phyloP scores from a whole-genome alignment of 2,329 filamentous ascomycete species.

The Xylariales sp. region DNA sequence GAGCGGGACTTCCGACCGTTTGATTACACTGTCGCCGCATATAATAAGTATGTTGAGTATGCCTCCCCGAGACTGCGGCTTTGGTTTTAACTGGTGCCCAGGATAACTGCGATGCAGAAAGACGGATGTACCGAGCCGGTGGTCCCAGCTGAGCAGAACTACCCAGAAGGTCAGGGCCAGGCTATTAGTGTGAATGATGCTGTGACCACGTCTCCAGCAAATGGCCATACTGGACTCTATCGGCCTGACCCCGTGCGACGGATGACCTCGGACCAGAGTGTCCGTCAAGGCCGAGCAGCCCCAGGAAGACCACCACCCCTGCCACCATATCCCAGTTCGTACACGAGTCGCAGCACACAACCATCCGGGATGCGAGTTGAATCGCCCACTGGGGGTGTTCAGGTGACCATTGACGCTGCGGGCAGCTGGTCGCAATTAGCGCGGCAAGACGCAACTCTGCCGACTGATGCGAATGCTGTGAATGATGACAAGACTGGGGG shows the following conservation, averaged over 20 bases:
- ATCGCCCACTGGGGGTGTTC: constrained; percentile 77
- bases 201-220: constrained; percentile 5
- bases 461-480: constrained; percentile 56
- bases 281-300: neutral
- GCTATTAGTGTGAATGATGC: constrained; percentile 11
- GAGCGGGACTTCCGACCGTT: constrained; percentile 92
- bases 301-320: constrained; percentile 18
- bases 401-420: constrained; percentile 84
- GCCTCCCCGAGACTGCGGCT: too few species aligned
- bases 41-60: constrained; percentile 68
- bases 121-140: constrained; percentile 11
- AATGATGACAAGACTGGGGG: constrained; percentile 49
- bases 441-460: constrained; percentile 73
- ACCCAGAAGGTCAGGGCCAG: too few species aligned
- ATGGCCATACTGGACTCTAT: constrained; percentile 7
- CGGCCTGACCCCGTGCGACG: constrained; percentile 6
- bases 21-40: constrained; percentile 83
- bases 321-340: constrained; percentile 43
- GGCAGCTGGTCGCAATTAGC: constrained; percentile 90
- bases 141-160: constrained; percentile 10
- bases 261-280: constrained; percentile 3
- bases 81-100: constrained; percentile 15
- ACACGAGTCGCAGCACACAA: constrained; percentile 41
- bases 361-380: constrained; percentile 64
- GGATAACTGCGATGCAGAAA: constrained; percentile 29